Conservation (phyloP, 2,329 filamentous ascomycete species). For the Penicillium sp. region DNA sequence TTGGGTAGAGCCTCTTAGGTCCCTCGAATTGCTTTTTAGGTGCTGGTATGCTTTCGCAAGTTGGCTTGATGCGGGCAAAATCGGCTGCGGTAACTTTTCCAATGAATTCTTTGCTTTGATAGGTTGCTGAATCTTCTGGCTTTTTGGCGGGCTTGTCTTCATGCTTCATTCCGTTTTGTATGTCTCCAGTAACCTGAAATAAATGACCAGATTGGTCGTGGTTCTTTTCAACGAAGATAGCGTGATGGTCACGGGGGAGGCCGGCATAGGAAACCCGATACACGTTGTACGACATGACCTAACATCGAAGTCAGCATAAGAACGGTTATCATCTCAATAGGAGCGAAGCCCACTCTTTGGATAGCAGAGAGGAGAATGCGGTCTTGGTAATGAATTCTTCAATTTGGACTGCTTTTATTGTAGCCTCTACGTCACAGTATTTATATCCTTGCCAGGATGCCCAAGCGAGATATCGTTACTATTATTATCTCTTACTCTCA, state of each 20-base stretch:
- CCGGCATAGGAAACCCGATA: conserved; percentile 19
- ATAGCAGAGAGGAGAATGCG: too few species aligned
- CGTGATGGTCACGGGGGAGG: conserved; percentile 26
- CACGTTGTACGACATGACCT: conserved; percentile 17
- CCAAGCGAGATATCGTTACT: too few species aligned
- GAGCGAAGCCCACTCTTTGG: too few species aligned
- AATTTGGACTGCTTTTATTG: too few species aligned
- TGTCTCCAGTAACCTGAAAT: conserved; percentile 31
- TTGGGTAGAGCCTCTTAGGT: conserved; percentile 23
- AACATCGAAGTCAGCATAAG: too few species aligned
- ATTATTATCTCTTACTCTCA: too few species aligned
- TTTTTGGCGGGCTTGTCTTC: conserved; percentile 15
- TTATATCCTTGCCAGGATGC: too few species aligned
- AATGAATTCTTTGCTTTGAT: conserved; percentile 12
- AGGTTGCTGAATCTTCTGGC: conserved; percentile 19
- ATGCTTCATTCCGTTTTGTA: conserved; percentile 30
- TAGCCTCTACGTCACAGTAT: too few species aligned
- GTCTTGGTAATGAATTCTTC: too few species aligned
- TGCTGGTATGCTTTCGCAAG: conserved; percentile 21
- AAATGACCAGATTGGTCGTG: conserved; percentile 16
- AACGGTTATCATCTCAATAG: too few species aligned
- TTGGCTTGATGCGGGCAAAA: conserved; percentile 16
- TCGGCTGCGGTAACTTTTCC: conserved; percentile 20
- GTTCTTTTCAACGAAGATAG: conserved; percentile 27
- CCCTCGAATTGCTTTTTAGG: conserved; percentile 33